phyloP scores from a whole-genome alignment of 179 eudicot genomes.

The Beta corolliflora region DNA sequence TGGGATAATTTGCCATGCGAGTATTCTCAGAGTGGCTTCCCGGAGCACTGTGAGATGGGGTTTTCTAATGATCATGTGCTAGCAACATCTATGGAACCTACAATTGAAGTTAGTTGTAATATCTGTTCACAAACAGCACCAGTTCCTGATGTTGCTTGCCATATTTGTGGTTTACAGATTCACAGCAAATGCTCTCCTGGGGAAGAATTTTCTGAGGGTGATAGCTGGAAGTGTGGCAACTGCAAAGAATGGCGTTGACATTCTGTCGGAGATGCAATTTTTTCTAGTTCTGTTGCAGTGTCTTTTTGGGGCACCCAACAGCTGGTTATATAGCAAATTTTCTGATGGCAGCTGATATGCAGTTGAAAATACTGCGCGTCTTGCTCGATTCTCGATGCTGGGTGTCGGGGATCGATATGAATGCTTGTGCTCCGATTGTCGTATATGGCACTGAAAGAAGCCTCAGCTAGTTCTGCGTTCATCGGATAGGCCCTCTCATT shows the following conservation, averaged over 20 bases:
- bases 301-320: conserved; percentile 3
- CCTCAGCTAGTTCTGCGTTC: neutral
- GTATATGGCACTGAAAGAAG: neutral
- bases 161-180: conserved; percentile 57
- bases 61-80: conserved; percentile 33
- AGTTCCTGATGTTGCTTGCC: conserved; percentile 71
- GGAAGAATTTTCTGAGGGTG: conserved; percentile 48
- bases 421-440: neutral
- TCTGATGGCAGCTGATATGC: neutral
- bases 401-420: neutral
- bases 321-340: neutral
- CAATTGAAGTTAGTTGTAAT: conserved; percentile 43
- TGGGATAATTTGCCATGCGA: conserved; percentile 45
- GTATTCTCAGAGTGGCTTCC: conserved; percentile 36
- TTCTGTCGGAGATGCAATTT: neutral
- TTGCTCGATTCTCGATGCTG: neutral
- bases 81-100: conserved; percentile 30
- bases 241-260: conserved; percentile 58
- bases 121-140: conserved; percentile 54
- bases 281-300: neutral
- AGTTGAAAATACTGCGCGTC: conserved; percentile 3
- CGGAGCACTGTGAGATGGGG: conserved; percentile 38
- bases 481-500: neutral
- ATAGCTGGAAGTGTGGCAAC: conserved; percentile 71
- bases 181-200: conserved; percentile 78